Percentiles rank a stretch among this genome's conserved stretches.
phyloP scores from a whole-genome alignment of 495 filamentous ascomycete genomes.

The Patellaria atrata region DNA sequence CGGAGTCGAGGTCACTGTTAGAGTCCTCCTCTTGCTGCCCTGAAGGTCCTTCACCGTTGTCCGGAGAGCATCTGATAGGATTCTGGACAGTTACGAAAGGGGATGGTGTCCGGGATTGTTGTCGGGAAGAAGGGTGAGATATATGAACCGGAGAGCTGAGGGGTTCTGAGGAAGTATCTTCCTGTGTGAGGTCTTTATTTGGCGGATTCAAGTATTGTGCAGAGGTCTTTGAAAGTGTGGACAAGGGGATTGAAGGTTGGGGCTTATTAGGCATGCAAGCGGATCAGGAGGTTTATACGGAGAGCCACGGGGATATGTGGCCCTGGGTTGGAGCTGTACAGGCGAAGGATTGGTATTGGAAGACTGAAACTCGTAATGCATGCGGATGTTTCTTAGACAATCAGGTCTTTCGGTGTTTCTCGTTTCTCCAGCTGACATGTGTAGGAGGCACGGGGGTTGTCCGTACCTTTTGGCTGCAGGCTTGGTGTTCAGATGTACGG shows the following conservation, averaged over 20 bases:
- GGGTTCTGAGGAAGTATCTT: constrained; percentile 5
- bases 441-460: no score
- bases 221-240: constrained; percentile 2
- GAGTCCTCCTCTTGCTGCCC: constrained; percentile 5
- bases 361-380: no score
- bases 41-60: not conserved
- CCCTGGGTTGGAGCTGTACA: constrained; percentile 1
- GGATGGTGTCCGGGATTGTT: constrained; percentile 12
- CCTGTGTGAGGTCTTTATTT: constrained; percentile 1
- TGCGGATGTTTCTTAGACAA: not conserved
- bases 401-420: not conserved
- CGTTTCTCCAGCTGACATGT: not conserved
- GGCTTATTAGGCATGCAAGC: constrained; percentile 17
- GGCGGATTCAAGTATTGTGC: constrained; percentile 1
- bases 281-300: not conserved
- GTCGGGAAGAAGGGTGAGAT: constrained; percentile 13
- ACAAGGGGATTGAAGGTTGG: constrained; percentile 4
- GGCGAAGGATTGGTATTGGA: not conserved
- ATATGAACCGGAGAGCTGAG: constrained; percentile 10
- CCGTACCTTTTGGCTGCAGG: no score
- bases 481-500: no score
- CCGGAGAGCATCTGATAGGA: constrained; percentile 1
- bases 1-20: constrained; percentile 18
- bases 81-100: constrained; percentile 11
- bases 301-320: constrained; percentile 1